Conservation (phyloP, 225 moss, liverwort and hornwort species). For the Pseudisothecium myosuroides region DNA sequence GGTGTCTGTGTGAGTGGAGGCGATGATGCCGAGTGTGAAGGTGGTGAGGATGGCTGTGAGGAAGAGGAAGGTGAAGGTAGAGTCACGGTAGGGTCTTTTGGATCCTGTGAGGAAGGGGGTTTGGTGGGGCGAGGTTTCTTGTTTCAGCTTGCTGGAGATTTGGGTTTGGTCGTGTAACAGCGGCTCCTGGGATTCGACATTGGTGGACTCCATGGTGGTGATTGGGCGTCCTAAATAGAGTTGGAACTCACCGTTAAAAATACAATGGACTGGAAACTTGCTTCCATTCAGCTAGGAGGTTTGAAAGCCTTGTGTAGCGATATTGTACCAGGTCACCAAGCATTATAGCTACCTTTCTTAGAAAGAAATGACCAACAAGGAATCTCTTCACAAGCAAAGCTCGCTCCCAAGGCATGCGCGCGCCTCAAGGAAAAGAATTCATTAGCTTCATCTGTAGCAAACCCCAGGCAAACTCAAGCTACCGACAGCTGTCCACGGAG, state of each 20-base stretch:
- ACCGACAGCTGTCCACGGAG: background rate
- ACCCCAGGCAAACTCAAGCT: background rate
- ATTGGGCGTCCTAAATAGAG: background rate
- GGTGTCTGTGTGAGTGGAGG: background rate
- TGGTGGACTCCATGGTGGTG: background rate
- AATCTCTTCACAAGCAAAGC: background rate
- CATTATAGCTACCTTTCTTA: background rate
- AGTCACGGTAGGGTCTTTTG: background rate
- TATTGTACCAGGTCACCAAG: background rate
- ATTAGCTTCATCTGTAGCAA: background rate
- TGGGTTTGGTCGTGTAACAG: background rate
- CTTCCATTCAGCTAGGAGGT: background rate
- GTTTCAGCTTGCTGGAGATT: background rate
- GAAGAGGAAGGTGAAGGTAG: background rate
- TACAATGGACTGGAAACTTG: background rate
- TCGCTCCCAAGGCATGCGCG: background rate
- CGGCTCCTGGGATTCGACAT: background rate
- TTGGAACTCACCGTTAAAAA: background rate
- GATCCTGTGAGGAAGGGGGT: background rate
- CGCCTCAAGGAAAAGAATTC: background rate
- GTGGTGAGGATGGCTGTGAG: background rate
- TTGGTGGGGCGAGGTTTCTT: background rate
- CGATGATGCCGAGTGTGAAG: background rate
- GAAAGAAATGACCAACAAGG: background rate
- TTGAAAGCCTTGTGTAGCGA: background rate